Evolutionary conservation across 345 rosid species (phyloP).

Genomic region (Salix caprea): DNA sequence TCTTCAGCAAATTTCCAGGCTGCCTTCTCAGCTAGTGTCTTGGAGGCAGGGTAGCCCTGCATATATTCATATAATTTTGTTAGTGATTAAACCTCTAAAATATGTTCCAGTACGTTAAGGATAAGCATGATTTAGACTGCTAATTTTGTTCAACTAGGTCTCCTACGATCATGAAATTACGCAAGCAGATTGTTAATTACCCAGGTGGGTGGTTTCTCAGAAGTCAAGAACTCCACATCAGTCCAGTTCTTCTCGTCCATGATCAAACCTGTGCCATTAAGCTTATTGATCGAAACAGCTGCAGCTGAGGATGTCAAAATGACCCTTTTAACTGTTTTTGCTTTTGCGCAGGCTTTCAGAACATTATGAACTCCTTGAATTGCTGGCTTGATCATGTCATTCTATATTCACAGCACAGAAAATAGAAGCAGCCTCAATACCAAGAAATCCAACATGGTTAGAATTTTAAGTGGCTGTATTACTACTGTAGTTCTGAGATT

Average conservation of each 20-base stretch:
- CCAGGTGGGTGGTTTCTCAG: slow-evolving; percentile 82
- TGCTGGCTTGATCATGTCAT: slow-evolving; percentile 91
- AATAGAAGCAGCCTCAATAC: neutral
- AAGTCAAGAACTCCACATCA: slow-evolving; percentile 55
- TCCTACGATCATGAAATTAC: too few relatives aligned
- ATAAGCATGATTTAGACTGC: too few relatives aligned
- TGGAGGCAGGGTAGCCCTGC: slow-evolving; percentile 78
- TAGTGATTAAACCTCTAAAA: neutral
- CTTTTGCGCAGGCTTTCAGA: slow-evolving; percentile 55
- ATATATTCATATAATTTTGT: slow-evolving; percentile 5
- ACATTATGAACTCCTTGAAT: slow-evolving; percentile 75
- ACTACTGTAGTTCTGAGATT: neutral
- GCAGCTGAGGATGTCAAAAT: slow-evolving; percentile 92
- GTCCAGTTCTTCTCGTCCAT: slow-evolving; percentile 73
- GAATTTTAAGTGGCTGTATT: neutral
- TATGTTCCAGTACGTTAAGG: neutral
- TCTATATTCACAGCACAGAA: slow-evolving; percentile 29
- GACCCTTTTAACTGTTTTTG: slow-evolving; percentile 66
- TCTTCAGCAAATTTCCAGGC: slow-evolving; percentile 68
- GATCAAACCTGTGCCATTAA: slow-evolving; percentile 54
- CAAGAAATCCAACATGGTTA: neutral
- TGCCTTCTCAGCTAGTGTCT: slow-evolving; percentile 68
- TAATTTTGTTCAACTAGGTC: too few relatives aligned
- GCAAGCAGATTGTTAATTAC: slow-evolving; percentile 26
- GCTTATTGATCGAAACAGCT: slow-evolving; percentile 59